phyloP scores from a whole-genome alignment of 2,329 filamentous ascomycete genomes.

The Metarhizium rileyi region DNA sequence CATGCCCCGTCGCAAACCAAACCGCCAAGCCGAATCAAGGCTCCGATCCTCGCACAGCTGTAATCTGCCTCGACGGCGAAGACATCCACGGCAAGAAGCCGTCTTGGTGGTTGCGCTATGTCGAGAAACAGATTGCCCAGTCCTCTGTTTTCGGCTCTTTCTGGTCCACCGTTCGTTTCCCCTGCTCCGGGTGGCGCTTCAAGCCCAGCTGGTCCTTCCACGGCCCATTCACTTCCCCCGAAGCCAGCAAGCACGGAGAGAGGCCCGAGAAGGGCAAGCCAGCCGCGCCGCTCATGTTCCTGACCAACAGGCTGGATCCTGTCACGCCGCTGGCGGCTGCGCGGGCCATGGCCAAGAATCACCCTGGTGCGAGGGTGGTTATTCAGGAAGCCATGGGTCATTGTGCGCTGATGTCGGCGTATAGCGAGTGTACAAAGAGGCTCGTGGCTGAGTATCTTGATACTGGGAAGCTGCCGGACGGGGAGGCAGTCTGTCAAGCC shows the following conservation, averaged over 20 bases:
- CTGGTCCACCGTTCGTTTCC: conserved; percentile 27
- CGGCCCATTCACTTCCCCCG: conserved; percentile 23
- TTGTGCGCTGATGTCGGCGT: conserved; percentile 1
- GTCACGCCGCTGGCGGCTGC: conserved; percentile 30
- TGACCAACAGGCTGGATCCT: conserved; percentile 33
- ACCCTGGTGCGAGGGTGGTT: conserved; percentile 14
- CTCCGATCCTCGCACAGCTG: conserved; percentile 15
- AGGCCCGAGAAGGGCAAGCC: conserved; percentile 20
- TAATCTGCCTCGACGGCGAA: conserved; percentile 28
- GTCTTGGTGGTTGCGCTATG: conserved; percentile 20
- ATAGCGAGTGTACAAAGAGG: conserved; percentile 11
- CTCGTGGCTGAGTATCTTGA: conserved; percentile 13
- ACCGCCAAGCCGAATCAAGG: background rate
- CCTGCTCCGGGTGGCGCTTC: conserved; percentile 29
- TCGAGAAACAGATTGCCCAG: conserved; percentile 15
- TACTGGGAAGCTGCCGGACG: conserved; percentile 11
- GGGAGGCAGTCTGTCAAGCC: conserved; percentile 10
- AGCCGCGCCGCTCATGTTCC: conserved; percentile 32
- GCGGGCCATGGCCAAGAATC: conserved; percentile 7
- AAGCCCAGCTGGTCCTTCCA: conserved; percentile 31
- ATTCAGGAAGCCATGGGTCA: conserved; percentile 15
- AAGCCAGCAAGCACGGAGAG: conserved; percentile 10
- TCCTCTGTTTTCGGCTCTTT: conserved; percentile 21
- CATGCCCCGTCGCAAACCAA: conserved; percentile 9
- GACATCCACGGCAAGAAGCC: conserved; percentile 12